Base-by-base conservation (phyloP, 2,329 filamentous ascomycete species). In the Ilyonectria mors-panacis region DNA sequence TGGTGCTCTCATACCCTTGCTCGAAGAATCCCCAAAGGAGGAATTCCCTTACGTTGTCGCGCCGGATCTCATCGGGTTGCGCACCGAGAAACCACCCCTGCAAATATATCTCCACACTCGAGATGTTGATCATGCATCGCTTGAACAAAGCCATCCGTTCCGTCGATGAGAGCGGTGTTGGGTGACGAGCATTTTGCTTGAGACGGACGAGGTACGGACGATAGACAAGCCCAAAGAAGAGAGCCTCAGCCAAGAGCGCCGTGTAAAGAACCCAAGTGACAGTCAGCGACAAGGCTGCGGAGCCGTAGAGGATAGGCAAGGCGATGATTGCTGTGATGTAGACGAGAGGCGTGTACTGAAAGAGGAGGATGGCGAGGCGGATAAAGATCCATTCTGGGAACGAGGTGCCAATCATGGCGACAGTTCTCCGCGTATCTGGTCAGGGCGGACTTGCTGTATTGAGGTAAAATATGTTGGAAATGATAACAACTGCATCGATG, bases 1-100 rank as follows among this genome's bases (percentile, higher is more conserved):
- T 64, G 72, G 72, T 61, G 73, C 75, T 58, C 7, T 59, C 78
- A 2, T 79, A 79, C 0, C 78, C 78, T 6, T 66, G 74, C 54
- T 91, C 89, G 66, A 91, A 88, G 73, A 93, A 89, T 1, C 88
- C 90, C 92, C 92, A 94, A 9, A 87, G 82, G 23, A 92, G 78
- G 71, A 92, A 93, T 68, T 92, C 89, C 70, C 84, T 85, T 59
- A 93, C 79, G 73, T 93, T 92, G n/a, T 93, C 90, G n/a, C 86
- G 82, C 50, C 85, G 83, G 61, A 94, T 88, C 37, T 91, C 88
- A 19, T 82, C 77, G 1, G 82, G 64, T 10, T 85, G 81, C 2
- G 90, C 88, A 35, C 87, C 88, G n/a, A 89, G 82, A 70, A 93
- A 93, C 92, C 92, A 94, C 66, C 84, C 83, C 55, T 81, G 83